A percentile compares a stretch with the other conserved stretches of the same genome.
These are phyloP conservation scores for Candida neerlandica DNA, from an alignment of 1,139 yeast genomes.

Conservation along the genomic window DNA sequence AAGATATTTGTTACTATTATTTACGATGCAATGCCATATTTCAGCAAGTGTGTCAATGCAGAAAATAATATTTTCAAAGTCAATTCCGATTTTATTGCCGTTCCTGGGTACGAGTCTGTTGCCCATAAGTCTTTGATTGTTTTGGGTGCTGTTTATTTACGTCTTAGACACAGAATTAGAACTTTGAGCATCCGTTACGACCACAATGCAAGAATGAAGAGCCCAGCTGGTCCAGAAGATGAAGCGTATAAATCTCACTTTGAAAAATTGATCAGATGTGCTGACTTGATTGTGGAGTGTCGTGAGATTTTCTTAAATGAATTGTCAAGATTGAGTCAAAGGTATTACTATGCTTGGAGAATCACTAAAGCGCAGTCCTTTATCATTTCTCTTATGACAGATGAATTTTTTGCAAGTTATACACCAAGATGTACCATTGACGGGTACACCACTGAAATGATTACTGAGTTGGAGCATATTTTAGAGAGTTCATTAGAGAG, in stretches of 20 bases:
- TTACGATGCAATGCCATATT: constrained; percentile 37
- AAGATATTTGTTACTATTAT: constrained; percentile 29
- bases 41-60: constrained; percentile 25
- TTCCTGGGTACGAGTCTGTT: constrained; percentile 37
- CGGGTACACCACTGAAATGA: constrained; percentile 18
- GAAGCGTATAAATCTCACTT: constrained; percentile 14
- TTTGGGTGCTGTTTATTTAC: constrained; percentile 24
- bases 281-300: constrained; percentile 20
- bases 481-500: constrained; percentile 18
- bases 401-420: constrained; percentile 23
- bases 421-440: constrained; percentile 14
- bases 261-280: constrained; percentile 18
- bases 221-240: constrained; percentile 11
- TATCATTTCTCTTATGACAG: constrained; percentile 24
- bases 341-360: constrained; percentile 44
- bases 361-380: constrained; percentile 34
- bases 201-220: constrained; percentile 16
- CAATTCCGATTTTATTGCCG: constrained; percentile 37
- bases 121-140: constrained; percentile 35
- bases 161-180: constrained; percentile 19
- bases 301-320: constrained; percentile 23
- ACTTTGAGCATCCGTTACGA: constrained; percentile 13
- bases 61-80: constrained; percentile 21
- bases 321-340: constrained; percentile 24
- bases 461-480: constrained; percentile 25